A percentile compares a stretch with the other conserved stretches of the same genome.
phyloP scores from a whole-genome alignment of 208 protist genomes.

The Leishmania arabica region DNA sequence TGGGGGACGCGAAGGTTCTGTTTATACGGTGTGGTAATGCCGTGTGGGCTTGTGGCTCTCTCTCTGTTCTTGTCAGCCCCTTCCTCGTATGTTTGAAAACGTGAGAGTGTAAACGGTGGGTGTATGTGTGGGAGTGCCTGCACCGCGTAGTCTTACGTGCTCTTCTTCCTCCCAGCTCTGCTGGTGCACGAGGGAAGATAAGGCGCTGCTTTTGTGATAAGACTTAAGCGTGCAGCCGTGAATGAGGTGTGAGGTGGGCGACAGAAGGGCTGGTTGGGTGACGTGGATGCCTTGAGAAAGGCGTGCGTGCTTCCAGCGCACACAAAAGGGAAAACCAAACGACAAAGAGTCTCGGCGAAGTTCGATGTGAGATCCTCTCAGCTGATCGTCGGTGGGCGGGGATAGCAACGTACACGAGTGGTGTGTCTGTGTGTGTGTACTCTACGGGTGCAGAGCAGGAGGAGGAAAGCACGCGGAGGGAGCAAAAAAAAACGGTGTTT shows the following conservation, averaged over 20 bases:
- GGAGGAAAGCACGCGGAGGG: neutral
- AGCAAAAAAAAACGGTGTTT: neutral
- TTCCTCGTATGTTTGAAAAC: neutral
- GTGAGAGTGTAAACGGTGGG: neutral
- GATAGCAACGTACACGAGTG: constrained; percentile 10
- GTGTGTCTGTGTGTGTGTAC: neutral
- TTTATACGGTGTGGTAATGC: neutral
- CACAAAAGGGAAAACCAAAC: neutral
- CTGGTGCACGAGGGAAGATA: neutral
- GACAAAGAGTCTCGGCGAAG: neutral
- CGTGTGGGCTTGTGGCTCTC: neutral
- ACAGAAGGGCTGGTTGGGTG: neutral
- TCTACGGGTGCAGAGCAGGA: neutral
- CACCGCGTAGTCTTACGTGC: neutral
- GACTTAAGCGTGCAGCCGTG: neutral
- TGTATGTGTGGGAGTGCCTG: neutral
- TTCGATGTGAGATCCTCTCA: neutral
- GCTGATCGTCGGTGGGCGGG: neutral
- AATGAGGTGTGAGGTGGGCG: neutral
- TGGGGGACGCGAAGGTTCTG: neutral
- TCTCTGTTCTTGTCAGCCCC: neutral
- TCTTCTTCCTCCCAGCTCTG: neutral
- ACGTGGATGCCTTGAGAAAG: constrained; percentile 4
- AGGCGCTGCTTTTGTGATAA: neutral
- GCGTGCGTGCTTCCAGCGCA: neutral